These are phyloP conservation scores for Talaromyces nanjingensis DNA, from an alignment of 495 filamentous ascomycete species.

Conservation along the genomic window DNA sequence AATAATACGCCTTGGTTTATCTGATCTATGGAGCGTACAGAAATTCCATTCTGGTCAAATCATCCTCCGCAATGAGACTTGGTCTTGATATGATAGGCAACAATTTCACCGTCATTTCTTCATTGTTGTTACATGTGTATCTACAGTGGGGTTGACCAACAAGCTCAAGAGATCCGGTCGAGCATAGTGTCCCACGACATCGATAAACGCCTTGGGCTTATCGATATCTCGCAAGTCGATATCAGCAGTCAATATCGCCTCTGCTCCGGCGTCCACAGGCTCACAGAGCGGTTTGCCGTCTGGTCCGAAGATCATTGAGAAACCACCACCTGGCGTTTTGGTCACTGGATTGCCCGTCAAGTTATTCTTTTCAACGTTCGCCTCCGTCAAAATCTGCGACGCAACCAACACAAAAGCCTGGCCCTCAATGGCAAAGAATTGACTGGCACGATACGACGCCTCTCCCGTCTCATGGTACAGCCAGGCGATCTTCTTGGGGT, in stretches of 20 bases:
- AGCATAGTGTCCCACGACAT: conserved; percentile 26
- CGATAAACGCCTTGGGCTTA: conserved; percentile 21
- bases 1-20: conserved; percentile 4
- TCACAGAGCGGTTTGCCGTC: conserved; percentile 22
- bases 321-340: conserved; percentile 22
- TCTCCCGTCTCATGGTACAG: conserved; percentile 20
- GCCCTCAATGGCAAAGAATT: conserved; percentile 19
- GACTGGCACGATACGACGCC: conserved; percentile 10
- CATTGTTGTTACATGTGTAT: conserved; percentile 6
- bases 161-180: conserved; percentile 29
- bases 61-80: not conserved
- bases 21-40: not conserved
- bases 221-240: conserved; percentile 24
- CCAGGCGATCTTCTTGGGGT: conserved; percentile 18
- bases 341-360: conserved; percentile 16
- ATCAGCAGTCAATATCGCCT: conserved; percentile 26
- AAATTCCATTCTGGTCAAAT: not conserved
- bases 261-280: conserved; percentile 14
- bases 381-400: conserved; percentile 13
- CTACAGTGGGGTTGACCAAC: conserved; percentile 12
- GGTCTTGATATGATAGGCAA: not conserved
- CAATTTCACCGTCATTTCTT: not conserved
- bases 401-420: conserved; percentile 17
- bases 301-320: conserved; percentile 24
- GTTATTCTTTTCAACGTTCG: conserved; percentile 21